phyloP scores from a whole-genome alignment of 768 basidiomycete genomes.

The Mycena venus region DNA sequence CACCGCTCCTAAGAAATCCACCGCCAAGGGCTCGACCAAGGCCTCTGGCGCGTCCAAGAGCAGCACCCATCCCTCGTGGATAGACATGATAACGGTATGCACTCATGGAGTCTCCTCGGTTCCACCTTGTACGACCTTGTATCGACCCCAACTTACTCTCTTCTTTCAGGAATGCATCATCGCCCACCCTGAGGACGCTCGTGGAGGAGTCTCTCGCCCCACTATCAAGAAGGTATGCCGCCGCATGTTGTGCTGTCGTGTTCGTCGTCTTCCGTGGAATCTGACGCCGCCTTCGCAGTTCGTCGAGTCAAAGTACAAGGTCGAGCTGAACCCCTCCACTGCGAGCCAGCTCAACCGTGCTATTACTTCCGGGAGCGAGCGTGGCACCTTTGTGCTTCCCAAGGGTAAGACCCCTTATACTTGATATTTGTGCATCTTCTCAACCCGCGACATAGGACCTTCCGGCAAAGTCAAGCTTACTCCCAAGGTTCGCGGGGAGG shows the following conservation, averaged over 20 bases:
- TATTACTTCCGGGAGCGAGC: conserved; percentile 69
- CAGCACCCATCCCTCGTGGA: conserved; percentile 74
- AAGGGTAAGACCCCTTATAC: conserved; percentile 53
- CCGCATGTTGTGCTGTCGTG: conserved; percentile 24
- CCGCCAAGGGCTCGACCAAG: conserved; percentile 54
- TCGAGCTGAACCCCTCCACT: conserved; percentile 81
- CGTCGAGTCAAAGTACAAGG: conserved; percentile 85
- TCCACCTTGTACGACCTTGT: conserved; percentile 39
- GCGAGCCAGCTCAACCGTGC: conserved; percentile 85
- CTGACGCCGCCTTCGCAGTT: conserved; percentile 60
- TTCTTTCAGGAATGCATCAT: conserved; percentile 75
- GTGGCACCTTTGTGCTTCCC: conserved; percentile 63
- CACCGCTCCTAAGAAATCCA: conserved; percentile 51
- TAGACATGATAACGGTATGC: conserved; percentile 85
- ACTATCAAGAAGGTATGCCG: conserved; percentile 81
- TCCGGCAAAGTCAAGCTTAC: conserved; percentile 71
- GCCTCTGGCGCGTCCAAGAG: conserved; percentile 48
- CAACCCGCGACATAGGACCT: conserved; percentile 40
- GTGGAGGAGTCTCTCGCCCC: conserved; percentile 83
- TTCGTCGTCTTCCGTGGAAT: not conserved
- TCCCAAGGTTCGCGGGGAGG: conserved; percentile 72
- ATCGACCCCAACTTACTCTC: conserved; percentile 1
- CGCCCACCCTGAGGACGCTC: conserved; percentile 77
- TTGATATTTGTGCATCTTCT: not conserved
- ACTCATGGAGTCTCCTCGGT: conserved; percentile 29